These are phyloP conservation scores for Aspergillus sp. DNA, from an alignment of 2,329 filamentous ascomycete species.

Conservation along the genomic window DNA sequence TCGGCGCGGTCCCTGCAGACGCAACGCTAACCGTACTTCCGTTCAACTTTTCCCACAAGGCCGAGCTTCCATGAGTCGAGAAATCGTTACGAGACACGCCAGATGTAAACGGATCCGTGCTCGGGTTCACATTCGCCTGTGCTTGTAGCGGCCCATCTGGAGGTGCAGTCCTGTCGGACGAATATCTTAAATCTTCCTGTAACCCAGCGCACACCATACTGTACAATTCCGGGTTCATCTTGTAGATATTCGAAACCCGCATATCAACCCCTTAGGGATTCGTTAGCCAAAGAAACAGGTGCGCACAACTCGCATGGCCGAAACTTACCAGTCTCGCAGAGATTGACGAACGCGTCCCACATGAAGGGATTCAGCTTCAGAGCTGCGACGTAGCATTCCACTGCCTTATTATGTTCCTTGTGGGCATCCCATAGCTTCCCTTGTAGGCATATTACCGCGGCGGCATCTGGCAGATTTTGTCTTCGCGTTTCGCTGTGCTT, in stretches of 20 bases:
- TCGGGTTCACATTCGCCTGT: conserved; percentile 42
- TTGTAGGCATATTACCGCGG: conserved; percentile 79
- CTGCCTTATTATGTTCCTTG: conserved; percentile 78
- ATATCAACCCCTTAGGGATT: conserved; percentile 69
- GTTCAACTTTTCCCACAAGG: conserved; percentile 55
- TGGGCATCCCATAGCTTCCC: conserved; percentile 86
- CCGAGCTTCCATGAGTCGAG: conserved; percentile 45
- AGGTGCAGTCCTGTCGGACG: conserved; percentile 37
- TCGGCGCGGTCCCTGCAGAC: conserved; percentile 32
- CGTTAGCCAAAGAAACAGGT: conserved; percentile 12
- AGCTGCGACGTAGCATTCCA: conserved; percentile 84
- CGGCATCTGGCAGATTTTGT: conserved; percentile 77
- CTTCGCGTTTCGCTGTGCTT: conserved; percentile 77
- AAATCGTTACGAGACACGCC: conserved; percentile 40
- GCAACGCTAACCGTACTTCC: conserved; percentile 50
- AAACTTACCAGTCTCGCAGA: conserved; percentile 74
- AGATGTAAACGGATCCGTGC: conserved; percentile 50
- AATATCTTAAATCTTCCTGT: conserved; percentile 34
- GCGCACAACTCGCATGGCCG: background rate
- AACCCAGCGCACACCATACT: conserved; percentile 49
- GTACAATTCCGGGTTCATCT: conserved; percentile 68
- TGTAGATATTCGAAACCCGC: conserved; percentile 85
- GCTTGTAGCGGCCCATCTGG: conserved; percentile 41
- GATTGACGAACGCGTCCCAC: conserved; percentile 92
- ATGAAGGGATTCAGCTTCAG: conserved; percentile 92